phyloP scores from a whole-genome alignment of 495 filamentous ascomycete species.

The Cladorrhinum samala region DNA sequence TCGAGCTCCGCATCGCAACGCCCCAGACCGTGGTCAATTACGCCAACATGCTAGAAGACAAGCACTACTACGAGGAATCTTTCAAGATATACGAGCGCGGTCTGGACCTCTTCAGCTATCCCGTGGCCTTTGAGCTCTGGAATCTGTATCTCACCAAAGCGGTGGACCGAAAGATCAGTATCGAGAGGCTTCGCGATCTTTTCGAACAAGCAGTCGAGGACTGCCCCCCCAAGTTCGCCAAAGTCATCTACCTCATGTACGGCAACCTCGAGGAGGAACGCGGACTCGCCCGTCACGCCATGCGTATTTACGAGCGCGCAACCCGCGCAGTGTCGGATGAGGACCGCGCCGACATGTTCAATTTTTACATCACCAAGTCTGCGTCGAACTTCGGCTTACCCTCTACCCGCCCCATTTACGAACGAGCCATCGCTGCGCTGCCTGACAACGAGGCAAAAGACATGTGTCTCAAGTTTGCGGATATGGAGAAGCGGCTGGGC shows the following conservation, averaged over 20 bases:
- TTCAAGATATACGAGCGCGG: constrained; percentile 98
- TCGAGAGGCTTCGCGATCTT: constrained; percentile 89
- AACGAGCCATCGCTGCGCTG: constrained; percentile 83
- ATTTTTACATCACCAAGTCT: constrained; percentile 98
- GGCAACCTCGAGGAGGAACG: constrained; percentile 95
- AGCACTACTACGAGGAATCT: constrained; percentile 93
- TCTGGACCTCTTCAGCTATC: constrained; percentile 93
- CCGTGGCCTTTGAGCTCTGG: constrained; percentile 97
- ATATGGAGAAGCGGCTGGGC: constrained; percentile 94
- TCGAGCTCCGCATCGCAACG: constrained; percentile 95
- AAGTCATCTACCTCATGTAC: constrained; percentile 95
- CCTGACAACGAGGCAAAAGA: constrained; percentile 91
- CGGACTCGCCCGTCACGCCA: constrained; percentile 91
- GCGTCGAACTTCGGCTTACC: constrained; percentile 96
- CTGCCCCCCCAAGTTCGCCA: constrained; percentile 93
- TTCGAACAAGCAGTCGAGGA: constrained; percentile 97
- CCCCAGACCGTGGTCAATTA: constrained; percentile 99
- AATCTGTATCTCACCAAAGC: constrained; percentile 98
- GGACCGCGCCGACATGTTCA: constrained; percentile 95
- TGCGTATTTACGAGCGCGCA: constrained; percentile 98
- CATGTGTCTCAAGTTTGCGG: constrained; percentile 98
- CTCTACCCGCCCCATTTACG: constrained; percentile 95
- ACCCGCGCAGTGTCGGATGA: constrained; percentile 94
- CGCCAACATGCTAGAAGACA: constrained; percentile 90
- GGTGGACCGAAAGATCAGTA: constrained; percentile 87